A percentile compares a stretch with the other conserved stretches of the same genome.
Conservation (phyloP, 164 flowering plant species). For the Kalanchoe fedtschenkoi region DNA sequence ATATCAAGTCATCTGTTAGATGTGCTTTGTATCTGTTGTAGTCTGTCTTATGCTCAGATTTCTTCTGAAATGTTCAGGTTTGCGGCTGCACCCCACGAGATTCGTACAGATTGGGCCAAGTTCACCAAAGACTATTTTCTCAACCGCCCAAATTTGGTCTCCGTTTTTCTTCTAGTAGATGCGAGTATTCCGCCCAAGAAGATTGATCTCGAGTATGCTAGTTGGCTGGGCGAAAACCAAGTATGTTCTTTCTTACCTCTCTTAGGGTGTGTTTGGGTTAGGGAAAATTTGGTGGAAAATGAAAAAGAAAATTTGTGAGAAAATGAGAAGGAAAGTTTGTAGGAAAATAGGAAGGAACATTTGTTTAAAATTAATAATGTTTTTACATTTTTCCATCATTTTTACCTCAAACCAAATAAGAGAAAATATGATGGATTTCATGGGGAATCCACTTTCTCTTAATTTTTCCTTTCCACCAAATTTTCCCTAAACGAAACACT, state of each 20-base stretch:
- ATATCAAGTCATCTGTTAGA: not conserved
- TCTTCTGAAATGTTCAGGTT: slow-evolving; percentile 33
- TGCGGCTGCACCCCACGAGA: slow-evolving; percentile 75
- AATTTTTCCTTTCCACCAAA: too few relatives aligned
- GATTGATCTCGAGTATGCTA: slow-evolving; percentile 91
- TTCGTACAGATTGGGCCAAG: too few relatives aligned
- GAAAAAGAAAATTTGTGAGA: too few relatives aligned
- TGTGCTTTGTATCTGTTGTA: not conserved
- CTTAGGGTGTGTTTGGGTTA: too few relatives aligned
- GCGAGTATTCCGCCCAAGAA: slow-evolving; percentile 88
- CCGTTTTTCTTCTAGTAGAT: slow-evolving; percentile 87
- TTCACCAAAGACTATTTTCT: slow-evolving; percentile 60
- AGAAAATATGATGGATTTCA: too few relatives aligned
- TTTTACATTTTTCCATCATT: too few relatives aligned
- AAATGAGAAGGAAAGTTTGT: too few relatives aligned
- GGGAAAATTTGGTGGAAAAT: too few relatives aligned
- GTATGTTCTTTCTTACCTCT: slow-evolving; percentile 17
- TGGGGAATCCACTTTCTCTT: not conserved
- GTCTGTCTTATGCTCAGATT: not conserved
- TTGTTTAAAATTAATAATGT: too few relatives aligned
- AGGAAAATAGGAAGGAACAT: too few relatives aligned
- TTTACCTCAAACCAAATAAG: too few relatives aligned
- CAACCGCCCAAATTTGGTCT: slow-evolving; percentile 65
- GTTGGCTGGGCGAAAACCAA: slow-evolving; percentile 93
- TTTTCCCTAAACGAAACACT: too few relatives aligned